A percentile compares a stretch with the other conserved stretches of the same genome.
phyloP scores from a whole-genome alignment of 2,329 filamentous ascomycete species.

The Teratosphaeria gauchensis region DNA sequence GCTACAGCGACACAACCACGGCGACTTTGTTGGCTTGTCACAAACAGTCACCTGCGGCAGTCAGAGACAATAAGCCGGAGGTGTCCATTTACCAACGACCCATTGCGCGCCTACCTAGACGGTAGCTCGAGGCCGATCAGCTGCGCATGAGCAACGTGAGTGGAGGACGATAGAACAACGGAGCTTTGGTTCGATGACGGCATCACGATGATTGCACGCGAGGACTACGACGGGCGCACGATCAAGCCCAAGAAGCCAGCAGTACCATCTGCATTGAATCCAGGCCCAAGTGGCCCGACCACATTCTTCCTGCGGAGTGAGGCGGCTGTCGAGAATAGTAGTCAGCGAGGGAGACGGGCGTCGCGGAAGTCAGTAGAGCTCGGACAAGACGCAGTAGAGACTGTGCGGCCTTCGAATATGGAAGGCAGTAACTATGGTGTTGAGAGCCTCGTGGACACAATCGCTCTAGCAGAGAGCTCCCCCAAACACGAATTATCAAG shows the following conservation, averaged over 20 bases:
- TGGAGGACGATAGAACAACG: background rate
- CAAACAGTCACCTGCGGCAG: background rate
- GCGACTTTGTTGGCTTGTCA: background rate
- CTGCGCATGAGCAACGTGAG: background rate
- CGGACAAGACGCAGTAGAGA: background rate
- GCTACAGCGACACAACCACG: background rate
- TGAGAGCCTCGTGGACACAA: slow-evolving; percentile 46
- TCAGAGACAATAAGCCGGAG: background rate
- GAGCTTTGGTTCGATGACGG: background rate
- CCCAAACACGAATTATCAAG: slow-evolving; percentile 14
- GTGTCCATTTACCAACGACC: background rate
- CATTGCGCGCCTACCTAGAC: background rate
- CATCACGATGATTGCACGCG: slow-evolving; percentile 5
- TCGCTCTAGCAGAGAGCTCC: slow-evolving; percentile 32
- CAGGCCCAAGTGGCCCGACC: slow-evolving; percentile 37
- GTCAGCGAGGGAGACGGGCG: slow-evolving; percentile 14
- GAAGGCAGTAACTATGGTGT: slow-evolving; percentile 46
- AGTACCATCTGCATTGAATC: slow-evolving; percentile 6
- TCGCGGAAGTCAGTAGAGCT: slow-evolving; percentile 14
- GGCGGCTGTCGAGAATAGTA: slow-evolving; percentile 34
- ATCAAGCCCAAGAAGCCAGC: slow-evolving; percentile 13
- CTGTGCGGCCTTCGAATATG: slow-evolving; percentile 1
- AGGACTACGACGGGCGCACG: slow-evolving; percentile 6
- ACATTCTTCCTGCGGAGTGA: slow-evolving; percentile 53
- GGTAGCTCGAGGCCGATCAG: background rate